Base-by-base conservation (phyloP, 106 monocot species). In the Phalaenopsis aphrodite region DNA sequence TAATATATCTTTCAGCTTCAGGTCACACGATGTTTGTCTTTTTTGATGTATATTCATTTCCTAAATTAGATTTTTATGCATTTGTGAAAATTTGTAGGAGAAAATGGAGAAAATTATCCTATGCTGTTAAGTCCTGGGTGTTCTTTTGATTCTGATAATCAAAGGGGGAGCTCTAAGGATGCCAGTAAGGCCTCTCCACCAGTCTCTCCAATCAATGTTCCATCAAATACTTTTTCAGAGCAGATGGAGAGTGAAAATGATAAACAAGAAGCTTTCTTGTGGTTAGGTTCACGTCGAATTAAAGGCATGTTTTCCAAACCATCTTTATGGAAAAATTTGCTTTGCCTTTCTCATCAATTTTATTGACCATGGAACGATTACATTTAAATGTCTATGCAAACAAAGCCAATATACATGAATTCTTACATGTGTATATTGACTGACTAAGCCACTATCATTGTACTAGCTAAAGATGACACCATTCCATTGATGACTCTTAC, bases 1-100 rank as follows among this genome's bases (percentile, higher is more conserved):
- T 96, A 68, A 82, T 96, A 81, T 94, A 96, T 79, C 82, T 96
- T 78, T 93, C 96, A 86, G 90, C 96, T 78, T 55, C 86, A 90
- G 93, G 96, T 96, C 3, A 41, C 58, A 48, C 61, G 46, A 11
- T 56, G 55, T 65, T 47, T 77, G 16, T 23, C 57, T 41, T 42
- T 76, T 64, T 41, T 30, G 30, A 30, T 68, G 78, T 64, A 39
- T 76, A 67, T 72, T 48, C 52, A 67, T 16, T 58, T 9, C 78
- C 30, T 18, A 72, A 78, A 79, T 42, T 24, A 67, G 12, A 43
- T 36, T 30, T 10, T 49, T 56, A 36, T 83, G 15, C 19, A 14
- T 75, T 48, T 19, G 55, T 46, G 48, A 76, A 23, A 77, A 46
- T 77, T 79, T 90, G 47, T 67, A 91, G 90, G 86, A 81, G 86